Percentiles rank a stretch among this genome's conserved stretches.
These are phyloP conservation scores for Ceratocystis colombiana DNA, from an alignment of 2,329 filamentous ascomycete genomes.

Conservation along the genomic window DNA sequence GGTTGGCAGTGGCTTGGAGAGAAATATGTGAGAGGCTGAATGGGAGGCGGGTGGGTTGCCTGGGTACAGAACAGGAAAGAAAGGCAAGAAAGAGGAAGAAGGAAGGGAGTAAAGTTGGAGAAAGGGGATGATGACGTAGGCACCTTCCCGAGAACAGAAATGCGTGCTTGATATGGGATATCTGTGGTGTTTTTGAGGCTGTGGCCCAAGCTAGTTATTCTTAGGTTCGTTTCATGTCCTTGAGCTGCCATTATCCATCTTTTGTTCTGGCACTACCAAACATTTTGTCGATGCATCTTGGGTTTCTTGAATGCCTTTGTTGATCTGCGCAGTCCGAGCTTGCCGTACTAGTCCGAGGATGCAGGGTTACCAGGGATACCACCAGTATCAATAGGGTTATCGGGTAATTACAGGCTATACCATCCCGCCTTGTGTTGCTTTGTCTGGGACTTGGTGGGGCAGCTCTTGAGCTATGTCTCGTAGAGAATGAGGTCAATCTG, in stretches of 20 bases:
- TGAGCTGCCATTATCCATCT: too few species aligned
- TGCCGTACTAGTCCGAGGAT: neutral
- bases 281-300: neutral
- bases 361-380: neutral
- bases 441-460: conserved; percentile 10
- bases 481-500: neutral
- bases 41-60: neutral
- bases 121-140: conserved; percentile 13
- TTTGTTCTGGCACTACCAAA: neutral
- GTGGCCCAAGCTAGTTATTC: too few species aligned
- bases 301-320: neutral
- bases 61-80: neutral
- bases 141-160: neutral
- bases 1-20: neutral
- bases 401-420: neutral
- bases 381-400: neutral
- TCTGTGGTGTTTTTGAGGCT: neutral
- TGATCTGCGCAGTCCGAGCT: neutral
- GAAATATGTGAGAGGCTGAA: neutral
- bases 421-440: neutral
- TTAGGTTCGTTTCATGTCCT: too few species aligned
- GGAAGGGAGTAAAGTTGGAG: neutral
- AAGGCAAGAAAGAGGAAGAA: neutral
- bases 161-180: neutral
- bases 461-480: neutral